Evolutionary conservation across 177 flowering plant species (phyloP).

Genomic region (Tripterygium wilfordii): DNA sequence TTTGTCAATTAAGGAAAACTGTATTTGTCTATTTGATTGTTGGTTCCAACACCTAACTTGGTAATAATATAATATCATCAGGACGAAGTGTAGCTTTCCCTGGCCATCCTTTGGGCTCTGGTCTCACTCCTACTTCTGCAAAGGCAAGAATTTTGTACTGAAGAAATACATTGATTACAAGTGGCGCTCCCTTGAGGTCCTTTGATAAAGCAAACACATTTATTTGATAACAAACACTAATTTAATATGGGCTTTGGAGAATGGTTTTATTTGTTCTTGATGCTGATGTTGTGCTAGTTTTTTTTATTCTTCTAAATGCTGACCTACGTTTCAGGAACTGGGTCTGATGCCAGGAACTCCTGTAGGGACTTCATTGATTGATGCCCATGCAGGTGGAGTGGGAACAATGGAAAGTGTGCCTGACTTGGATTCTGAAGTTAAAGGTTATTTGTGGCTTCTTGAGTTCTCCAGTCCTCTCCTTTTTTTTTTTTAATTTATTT

Average conservation of each 20-base stretch:
- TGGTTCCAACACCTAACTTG: slow-evolving; percentile 12
- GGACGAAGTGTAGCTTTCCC: slow-evolving; percentile 99
- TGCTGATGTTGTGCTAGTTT: neutral
- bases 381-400: slow-evolving; percentile 99
- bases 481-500: too few species aligned
- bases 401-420: slow-evolving; percentile 88
- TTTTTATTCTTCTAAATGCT: slow-evolving; percentile 6
- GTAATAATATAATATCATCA: slow-evolving; percentile 24
- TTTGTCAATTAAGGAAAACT: too few species aligned
- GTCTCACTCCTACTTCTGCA: slow-evolving; percentile 86
- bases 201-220: slow-evolving; percentile 19
- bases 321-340: slow-evolving; percentile 59
- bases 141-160: slow-evolving; percentile 67
- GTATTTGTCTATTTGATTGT: neutral
- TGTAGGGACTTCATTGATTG: slow-evolving; percentile 89
- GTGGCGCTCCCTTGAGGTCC: slow-evolving; percentile 43
- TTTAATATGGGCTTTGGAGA: slow-evolving; percentile 10
- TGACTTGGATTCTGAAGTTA: slow-evolving; percentile 28
- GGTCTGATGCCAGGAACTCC: slow-evolving; percentile 79
- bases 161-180: slow-evolving; percentile 42
- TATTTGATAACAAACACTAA: slow-evolving; percentile 11
- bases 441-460: slow-evolving; percentile 34
- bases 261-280: slow-evolving; percentile 6
- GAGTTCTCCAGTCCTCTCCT: too few species aligned
- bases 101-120: slow-evolving; percentile 93